Base-by-base conservation (phyloP, 1,139 yeast genomes). In the Suhomyces yuchorum region DNA sequence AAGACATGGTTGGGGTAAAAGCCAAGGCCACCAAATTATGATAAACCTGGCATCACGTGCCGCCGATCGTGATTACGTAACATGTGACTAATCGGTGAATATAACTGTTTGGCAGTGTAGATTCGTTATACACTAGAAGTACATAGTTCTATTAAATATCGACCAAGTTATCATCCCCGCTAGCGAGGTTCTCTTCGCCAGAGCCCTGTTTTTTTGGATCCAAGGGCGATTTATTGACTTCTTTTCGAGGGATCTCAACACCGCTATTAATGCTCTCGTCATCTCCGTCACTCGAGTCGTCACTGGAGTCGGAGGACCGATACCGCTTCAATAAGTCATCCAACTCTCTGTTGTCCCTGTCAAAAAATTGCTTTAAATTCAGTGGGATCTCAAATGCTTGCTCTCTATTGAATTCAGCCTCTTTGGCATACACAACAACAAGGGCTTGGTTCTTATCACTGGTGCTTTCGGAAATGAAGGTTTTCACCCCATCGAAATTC, bases 1-100 rank as follows among this genome's bases (percentile, higher is more conserved):
- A 75, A 1, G 83, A 63, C 85, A 81, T 81, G 48, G 40, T 24
- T 22, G 11, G 34, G 14, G 38, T 26, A 2, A 9, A 22, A 19
- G 17, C 9, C 36, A 11, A 14, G 19, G 17, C 34, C 34, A n/a
- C 43, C 23, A 12, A 20, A 37, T 37, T 37, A 30, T 8, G 11
- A 30, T 14, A 5, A 30, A 15, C 12, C 6, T 14, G 11, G 11
- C 11, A 11, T 30, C 34, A 15, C 18, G 34, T 30, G 18, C 9
- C 2, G 34, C 23, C 23, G 23, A 20, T 30, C 11, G 7, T 14
- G 34, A 30, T 30, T 30, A 30, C 3, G 8, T 30, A 30, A 30
- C 6, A 7, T 4, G 17, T 30, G 14, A 30, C 11, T 6, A 30
- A 30, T 30, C 3, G 11, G 15, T n/a, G 3, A 8, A 22, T 22